Base-by-base conservation (phyloP, 1,284 basidiomycete genomes). In the Boletus hoseneyae region DNA sequence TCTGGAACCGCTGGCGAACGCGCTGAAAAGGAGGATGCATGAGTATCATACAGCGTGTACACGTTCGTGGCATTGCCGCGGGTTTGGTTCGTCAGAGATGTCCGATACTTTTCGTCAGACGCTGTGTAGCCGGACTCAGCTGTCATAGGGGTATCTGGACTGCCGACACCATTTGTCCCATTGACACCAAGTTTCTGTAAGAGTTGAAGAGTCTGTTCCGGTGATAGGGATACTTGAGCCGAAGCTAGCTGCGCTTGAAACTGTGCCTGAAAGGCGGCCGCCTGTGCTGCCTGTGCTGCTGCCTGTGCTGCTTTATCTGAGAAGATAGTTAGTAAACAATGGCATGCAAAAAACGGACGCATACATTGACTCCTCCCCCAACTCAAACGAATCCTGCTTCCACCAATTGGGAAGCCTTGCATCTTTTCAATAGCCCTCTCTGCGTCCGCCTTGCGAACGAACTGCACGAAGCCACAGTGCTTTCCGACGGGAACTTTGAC, bases 401-500 rank as follows among this genome's bases (percentile, higher is more conserved):
- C 92, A 40, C 91, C 90, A 57, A 97, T 87, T 6, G 90, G 91
- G 67, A 94, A 97, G 19, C 92, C 93, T 71, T 97, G 93, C 93
- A 97, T 94, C 69, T 90, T 90, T 69, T 93, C 89, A 57, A 97
- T 97, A 3, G 94, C 93, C 23, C 81, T 78, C 66, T 96, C 92
- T 6, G 94, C 94, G 68, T 97, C 94, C 11, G 82, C 82, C 70
- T 97, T 95, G 56, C 85, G 79, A 23, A 95, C 89, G 62, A 93
- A 97, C 70, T 96, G 93, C 25, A 97, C 93, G 60, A 97, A 97
- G 0, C 94, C 93, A 62, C 94, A 97, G 54, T 94, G 91, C 65
- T 97, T 97, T 43, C 92, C 93, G 23, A 92, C 87, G 3, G 94
- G 94, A 7, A 97, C 93, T 71, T 97, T 97, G 65, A 96, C 91